Evolutionary conservation across 108 stramenopile species (phyloP).

Genomic region (Skeletonema costatum): DNA sequence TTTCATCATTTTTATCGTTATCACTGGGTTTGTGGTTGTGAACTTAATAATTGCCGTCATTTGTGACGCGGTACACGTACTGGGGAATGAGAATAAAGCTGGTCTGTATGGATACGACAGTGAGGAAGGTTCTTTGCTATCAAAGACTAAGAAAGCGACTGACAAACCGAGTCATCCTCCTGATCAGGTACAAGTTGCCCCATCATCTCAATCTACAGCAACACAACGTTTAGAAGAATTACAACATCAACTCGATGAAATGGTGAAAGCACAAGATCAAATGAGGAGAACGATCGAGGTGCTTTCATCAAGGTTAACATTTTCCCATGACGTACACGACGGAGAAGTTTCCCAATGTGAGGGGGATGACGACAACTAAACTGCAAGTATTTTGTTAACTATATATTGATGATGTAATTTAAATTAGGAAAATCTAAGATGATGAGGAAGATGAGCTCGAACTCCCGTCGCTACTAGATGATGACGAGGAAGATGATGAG

Average conservation of each 20-base stretch:
- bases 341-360: background rate
- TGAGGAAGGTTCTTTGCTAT: background rate
- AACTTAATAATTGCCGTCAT: slow-evolving; percentile 86
- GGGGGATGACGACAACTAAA: background rate
- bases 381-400: too few species aligned
- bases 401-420: background rate
- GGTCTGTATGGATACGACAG: slow-evolving; percentile 53
- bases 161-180: background rate
- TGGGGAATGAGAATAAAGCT: slow-evolving; percentile 57
- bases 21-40: slow-evolving; percentile 74
- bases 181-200: background rate
- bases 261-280: slow-evolving; percentile 20
- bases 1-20: slow-evolving; percentile 67
- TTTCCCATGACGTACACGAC: background rate
- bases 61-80: slow-evolving; percentile 69
- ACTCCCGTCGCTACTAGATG: background rate
- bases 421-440: background rate
- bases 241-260: slow-evolving; percentile 11
- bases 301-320: background rate
- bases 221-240: slow-evolving; percentile 16
- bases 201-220: background rate
- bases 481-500: background rate
- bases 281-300: slow-evolving; percentile 10
- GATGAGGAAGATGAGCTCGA: background rate
- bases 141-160: too few species aligned